Base-by-base conservation (phyloP, 1,284 basidiomycete genomes). In the Pascua sp. region DNA sequence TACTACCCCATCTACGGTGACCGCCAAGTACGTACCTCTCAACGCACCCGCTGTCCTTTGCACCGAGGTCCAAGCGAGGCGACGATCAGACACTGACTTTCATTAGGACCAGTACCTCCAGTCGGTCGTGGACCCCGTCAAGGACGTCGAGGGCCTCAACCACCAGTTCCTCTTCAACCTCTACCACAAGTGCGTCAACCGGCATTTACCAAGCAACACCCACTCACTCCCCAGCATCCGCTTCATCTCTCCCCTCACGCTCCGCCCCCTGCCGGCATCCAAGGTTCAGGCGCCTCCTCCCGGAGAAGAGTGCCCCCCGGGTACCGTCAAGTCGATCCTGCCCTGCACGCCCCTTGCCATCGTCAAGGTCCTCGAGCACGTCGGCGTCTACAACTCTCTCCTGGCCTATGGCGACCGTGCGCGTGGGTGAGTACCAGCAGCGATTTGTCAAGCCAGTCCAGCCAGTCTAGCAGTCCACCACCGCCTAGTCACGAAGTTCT, bases 281-380 rank as follows among this genome's bases (percentile, higher is more conserved):
- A 67, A 71, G 55, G 48, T 73, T 8, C 63, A 70, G 9, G 58
- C 56, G 53, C 57, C 76, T 80, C 36, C 44, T 56, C 59, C 64
- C 44, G 48, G 47, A 39, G 66, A 72, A 38, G 76, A 81, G 17
- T 86, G 88, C 3, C 91, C 92, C 2, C 76, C 84, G 0, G 73
- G 73, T 39, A 72, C 73, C 16, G 68, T 72, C 62, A 76, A 76
- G 61, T 67, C 91, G 13, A 93, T 98, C 71, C 84, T 98, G 40
- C 95, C 95, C 0, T 98, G 95, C 77, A 98, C 95, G 2, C 94
- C 95, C 0, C 84, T 98, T 24, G 95, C 92, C 2, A 89, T 98
- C 71, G 94, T 95, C 64, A 98, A 98, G 79, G 91, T 87, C 61
- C 82, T 98, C 37, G 95, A 98, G 73, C 83, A 87, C 60, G 81